Conservation (phyloP, 2,329 filamentous ascomycete genomes). For the Cladobotryum mycophilum region DNA sequence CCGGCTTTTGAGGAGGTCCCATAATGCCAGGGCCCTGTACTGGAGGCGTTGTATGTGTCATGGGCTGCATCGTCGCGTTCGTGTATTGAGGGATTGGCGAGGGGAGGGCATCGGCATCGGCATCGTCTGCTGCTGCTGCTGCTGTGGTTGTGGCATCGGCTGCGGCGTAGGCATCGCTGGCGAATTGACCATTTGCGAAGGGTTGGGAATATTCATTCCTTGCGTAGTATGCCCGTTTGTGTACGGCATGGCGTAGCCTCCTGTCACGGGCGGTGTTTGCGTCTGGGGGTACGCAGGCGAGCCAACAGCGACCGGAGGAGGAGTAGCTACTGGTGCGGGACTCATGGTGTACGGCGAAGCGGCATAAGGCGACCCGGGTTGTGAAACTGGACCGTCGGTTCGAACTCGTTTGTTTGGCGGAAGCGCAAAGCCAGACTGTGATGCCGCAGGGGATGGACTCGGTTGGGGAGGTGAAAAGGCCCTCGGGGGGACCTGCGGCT, state of each 20-base stretch:
- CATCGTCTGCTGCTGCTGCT: not conserved
- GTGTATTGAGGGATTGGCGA: conserved; percentile 23
- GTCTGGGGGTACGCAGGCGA: conserved; percentile 32
- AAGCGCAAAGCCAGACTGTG: conserved; percentile 47
- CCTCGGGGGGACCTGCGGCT: conserved; percentile 44
- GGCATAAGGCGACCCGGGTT: conserved; percentile 57
- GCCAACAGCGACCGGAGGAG: conserved; percentile 31
- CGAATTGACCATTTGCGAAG: conserved; percentile 5
- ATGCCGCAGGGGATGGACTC: conserved; percentile 54
- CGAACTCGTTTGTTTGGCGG: conserved; percentile 62
- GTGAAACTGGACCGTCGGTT: conserved; percentile 59
- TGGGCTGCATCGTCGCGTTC: conserved; percentile 24
- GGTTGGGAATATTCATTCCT: conserved; percentile 31
- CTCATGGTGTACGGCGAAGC: conserved; percentile 45
- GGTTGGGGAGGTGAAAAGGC: conserved; percentile 58
- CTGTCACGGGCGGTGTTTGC: conserved; percentile 26
- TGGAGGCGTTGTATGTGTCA: conserved; percentile 20
- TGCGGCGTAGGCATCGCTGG: conserved; percentile 28
- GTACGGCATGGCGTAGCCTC: conserved; percentile 31
- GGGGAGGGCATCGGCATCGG: conserved; percentile 19
- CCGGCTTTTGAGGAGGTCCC: conserved; percentile 55
- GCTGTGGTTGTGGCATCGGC: conserved; percentile 12
- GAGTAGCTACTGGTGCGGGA: conserved; percentile 37
- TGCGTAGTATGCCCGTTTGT: conserved; percentile 32
- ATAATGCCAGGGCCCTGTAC: conserved; percentile 33